Percentiles rank a stretch among this genome's conserved stretches.
Evolutionary conservation across 1,284 basidiomycete genomes (phyloP).

Genomic region (Ceratobasidium sp.): DNA sequence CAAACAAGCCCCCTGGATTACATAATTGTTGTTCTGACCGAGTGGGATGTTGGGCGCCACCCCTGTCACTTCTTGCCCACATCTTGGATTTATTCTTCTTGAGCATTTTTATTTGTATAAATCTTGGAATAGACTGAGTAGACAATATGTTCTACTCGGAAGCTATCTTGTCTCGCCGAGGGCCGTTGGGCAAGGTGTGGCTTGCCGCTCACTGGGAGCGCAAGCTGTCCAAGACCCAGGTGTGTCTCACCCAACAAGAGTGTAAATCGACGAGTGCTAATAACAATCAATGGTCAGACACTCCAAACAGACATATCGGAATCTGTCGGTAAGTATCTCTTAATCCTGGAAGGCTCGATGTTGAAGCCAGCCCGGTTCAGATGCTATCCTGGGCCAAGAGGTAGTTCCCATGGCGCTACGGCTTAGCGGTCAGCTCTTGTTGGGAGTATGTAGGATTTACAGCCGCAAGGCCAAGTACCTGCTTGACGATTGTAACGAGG

Average conservation of each 20-base stretch:
- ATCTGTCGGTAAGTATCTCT: slow-evolving; percentile 77
- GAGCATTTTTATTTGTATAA: slow-evolving; percentile 10
- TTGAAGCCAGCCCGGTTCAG: slow-evolving; percentile 56
- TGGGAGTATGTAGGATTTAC: slow-evolving; percentile 97
- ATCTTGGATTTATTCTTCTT: too few relatives aligned
- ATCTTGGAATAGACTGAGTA: slow-evolving; percentile 3
- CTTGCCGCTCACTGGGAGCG: slow-evolving; percentile 98
- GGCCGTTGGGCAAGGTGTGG: slow-evolving; percentile 97
- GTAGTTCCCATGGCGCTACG: slow-evolving; percentile 88
- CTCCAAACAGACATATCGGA: slow-evolving; percentile 94
- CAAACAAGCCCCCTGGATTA: slow-evolving; percentile 4
- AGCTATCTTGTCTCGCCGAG: slow-evolving; percentile 90
- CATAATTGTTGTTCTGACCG: slow-evolving; percentile 42
- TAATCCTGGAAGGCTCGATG: not conserved
- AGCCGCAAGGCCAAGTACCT: slow-evolving; percentile 98
- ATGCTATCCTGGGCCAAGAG: slow-evolving; percentile 89
- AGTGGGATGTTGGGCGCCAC: too few relatives aligned
- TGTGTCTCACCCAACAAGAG: not conserved
- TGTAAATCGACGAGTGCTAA: not conserved
- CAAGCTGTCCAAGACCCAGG: slow-evolving; percentile 93
- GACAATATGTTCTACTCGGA: slow-evolving; percentile 84
- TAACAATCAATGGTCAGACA: slow-evolving; percentile 56
- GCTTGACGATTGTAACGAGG: slow-evolving; percentile 97
- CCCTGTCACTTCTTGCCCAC: too few relatives aligned
- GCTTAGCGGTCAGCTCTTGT: slow-evolving; percentile 91